phyloP scores from a whole-genome alignment of 2,329 filamentous ascomycete species.

The Epichloe glyceriae region DNA sequence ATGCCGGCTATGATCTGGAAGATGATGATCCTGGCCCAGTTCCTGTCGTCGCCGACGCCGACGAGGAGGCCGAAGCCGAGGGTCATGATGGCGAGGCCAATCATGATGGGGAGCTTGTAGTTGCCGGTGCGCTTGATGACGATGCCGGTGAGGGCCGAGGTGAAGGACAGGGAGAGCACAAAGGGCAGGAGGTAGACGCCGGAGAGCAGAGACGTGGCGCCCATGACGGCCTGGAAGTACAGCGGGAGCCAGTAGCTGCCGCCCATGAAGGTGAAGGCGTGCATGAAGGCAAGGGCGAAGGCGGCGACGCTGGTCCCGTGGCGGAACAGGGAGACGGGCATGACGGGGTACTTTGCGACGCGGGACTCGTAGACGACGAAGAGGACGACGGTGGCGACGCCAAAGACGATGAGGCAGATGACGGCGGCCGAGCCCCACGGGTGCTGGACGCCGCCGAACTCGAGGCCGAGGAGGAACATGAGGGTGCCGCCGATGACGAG shows the following conservation, averaged over 20 bases:
- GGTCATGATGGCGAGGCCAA: slow-evolving; percentile 44
- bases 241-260: slow-evolving; percentile 70
- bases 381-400: slow-evolving; percentile 44
- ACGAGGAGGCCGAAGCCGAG: slow-evolving; percentile 54
- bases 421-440: slow-evolving; percentile 67
- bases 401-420: slow-evolving; percentile 67
- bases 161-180: slow-evolving; percentile 52
- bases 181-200: slow-evolving; percentile 64
- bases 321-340: slow-evolving; percentile 60
- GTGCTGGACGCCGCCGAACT: slow-evolving; percentile 65
- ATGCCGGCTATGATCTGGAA: slow-evolving; percentile 52
- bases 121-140: slow-evolving; percentile 51
- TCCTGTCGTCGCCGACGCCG: slow-evolving; percentile 41
- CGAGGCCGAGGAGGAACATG: slow-evolving; percentile 76
- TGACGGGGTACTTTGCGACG: slow-evolving; percentile 63
- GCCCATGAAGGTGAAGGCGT: slow-evolving; percentile 67
- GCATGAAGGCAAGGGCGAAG: slow-evolving; percentile 54
- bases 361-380: slow-evolving; percentile 65
- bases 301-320: slow-evolving; percentile 52
- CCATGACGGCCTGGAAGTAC: slow-evolving; percentile 69
- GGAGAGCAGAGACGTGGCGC: slow-evolving; percentile 54
- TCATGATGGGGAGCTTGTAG: slow-evolving; percentile 48
- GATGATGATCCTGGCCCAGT: slow-evolving; percentile 43
- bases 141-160: slow-evolving; percentile 44
- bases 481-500: slow-evolving; percentile 64